Percentiles rank a stretch among this genome's conserved stretches.
Evolutionary conservation across 805 yeast genomes (phyloP).

Genomic region (Soucietia sequanensis): DNA sequence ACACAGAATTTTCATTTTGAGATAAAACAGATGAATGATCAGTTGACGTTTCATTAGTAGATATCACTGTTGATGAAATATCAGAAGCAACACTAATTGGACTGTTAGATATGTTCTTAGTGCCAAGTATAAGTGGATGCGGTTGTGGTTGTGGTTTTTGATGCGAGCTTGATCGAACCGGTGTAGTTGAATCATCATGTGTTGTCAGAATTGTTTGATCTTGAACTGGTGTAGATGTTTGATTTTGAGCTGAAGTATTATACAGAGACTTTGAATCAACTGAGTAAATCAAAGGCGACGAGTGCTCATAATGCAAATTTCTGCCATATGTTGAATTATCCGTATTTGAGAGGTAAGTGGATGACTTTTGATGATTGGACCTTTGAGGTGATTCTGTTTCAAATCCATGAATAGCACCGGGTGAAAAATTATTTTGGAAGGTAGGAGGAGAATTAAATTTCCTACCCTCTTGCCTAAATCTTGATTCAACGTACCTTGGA

Average conservation of each 20-base stretch:
- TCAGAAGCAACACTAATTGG: constrained; percentile 28
- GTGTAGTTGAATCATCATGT: too few relatives aligned
- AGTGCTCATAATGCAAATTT: too few relatives aligned
- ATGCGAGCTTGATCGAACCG: not conserved
- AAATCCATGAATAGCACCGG: not conserved
- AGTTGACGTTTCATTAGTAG: constrained; percentile 29
- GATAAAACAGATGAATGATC: constrained; percentile 26
- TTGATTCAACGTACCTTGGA: not conserved
- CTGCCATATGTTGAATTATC: too few relatives aligned
- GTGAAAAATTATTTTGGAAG: too few relatives aligned
- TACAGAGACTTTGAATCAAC: not conserved
- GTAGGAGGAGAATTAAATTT: not conserved
- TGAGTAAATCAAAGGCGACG: too few relatives aligned
- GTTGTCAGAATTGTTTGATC: too few relatives aligned
- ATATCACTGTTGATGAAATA: constrained; percentile 26
- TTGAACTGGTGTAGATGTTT: not conserved
- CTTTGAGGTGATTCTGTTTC: not conserved
- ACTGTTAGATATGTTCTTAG: constrained; percentile 15
- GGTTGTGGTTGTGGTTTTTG: not conserved
- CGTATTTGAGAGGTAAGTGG: too few relatives aligned
- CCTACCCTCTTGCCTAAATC: not conserved
- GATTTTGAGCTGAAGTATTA: not conserved
- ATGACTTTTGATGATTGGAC: too few relatives aligned
- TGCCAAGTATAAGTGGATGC: not conserved
- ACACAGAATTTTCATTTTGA: constrained; percentile 9